Evolutionary conservation across 805 yeast genomes (phyloP), one percentile per base, ranked within the genome.

Genomic region (Ogataea polymorpha): DNA sequence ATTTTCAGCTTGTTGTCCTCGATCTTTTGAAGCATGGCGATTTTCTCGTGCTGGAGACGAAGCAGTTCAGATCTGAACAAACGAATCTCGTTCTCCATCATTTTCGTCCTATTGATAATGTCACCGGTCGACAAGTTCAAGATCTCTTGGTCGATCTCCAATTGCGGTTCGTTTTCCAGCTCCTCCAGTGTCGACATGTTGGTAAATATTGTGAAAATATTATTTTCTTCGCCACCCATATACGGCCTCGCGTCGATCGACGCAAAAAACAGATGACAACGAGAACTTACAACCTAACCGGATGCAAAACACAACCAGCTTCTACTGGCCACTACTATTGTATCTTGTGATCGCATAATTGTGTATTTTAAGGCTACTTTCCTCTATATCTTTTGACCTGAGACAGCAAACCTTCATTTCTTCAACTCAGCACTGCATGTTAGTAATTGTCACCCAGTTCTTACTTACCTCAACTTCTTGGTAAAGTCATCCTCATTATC

Each of bases 1-100:
- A 93, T 91, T 67, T 93, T 93, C 55, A 91, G 97, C 62, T 85
- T 88, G 68, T 93, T 93, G 58, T 93, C 98, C 63, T 90, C 89
- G 66, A 93, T 88, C 63, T 91, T 82, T 53, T 89, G 96, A 41
- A 79, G 67, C 96, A 91, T 93, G 37, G 88, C 87, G 42, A 87
- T 79, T 69, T 88, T 87, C 58, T 93, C 99, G 67, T 93, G 98
- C 29, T 85, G 76, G 44, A 93, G 71, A 61, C 98, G 77, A 65
- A 89, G 93, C 54, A 82, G 73, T 67, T 93, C 99, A 5, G 96
- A 86, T 56, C 86, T 77, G 83, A 93, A 88, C 55, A 93, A 89
- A 62, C 90, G 88, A 65, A 93, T 90, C 61, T 93, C 98, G 62
- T 93, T 93, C 58, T 91, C 97, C 55, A 93, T 73, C 46, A 93